Base-by-base conservation (phyloP, 345 rosid species). In the Pistacia integerrima region DNA sequence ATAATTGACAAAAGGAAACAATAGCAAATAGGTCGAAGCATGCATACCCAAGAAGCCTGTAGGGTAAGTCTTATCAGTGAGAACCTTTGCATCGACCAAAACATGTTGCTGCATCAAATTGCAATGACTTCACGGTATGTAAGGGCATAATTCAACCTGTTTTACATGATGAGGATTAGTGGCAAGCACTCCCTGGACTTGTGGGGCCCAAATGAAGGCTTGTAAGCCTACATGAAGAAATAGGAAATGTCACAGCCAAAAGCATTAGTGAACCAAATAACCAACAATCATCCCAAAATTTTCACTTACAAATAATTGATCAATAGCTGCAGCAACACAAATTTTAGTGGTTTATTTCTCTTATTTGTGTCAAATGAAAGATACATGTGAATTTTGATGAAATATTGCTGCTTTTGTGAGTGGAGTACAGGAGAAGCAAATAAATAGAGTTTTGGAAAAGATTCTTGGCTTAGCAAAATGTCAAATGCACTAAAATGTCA, bases 121-220 rank as follows among this genome's bases (percentile, higher is more conserved):
- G 95, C 82, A 70, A 84, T 87, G 22, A 85, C 92, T 74, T 89
- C 92, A 78, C 89, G 86, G 70, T 89, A 89, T 2, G 89, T 87
- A 25, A 87, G 55, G 60, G 92, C 92, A 81, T 89, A 87, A 79
- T 89, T 89, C 79, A 89, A 73, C 68, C 87, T 84, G 76, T 88
- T 88, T 54, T 90, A 81, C 76, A 88, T 51, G 66, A 88, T 83
- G 33, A 88, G 87, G 70, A 88, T 76, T 69, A 86, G 70, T 2
- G 64, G 92, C 80, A 87, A 84, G 20, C 97, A 92, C 77, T 92
- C 97, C 80, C 95, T 89, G 4, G 97, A 88, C 70, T 92, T 89
- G 84, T 92, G 97, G 57, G 97, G 97, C 46, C 97, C 97, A 48
- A 96, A 92, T 4, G 97, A 91, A 4, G 97, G 96, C 81, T 92